Conservation (phyloP, 306 rosid genomes). For the Prunus padus region DNA sequence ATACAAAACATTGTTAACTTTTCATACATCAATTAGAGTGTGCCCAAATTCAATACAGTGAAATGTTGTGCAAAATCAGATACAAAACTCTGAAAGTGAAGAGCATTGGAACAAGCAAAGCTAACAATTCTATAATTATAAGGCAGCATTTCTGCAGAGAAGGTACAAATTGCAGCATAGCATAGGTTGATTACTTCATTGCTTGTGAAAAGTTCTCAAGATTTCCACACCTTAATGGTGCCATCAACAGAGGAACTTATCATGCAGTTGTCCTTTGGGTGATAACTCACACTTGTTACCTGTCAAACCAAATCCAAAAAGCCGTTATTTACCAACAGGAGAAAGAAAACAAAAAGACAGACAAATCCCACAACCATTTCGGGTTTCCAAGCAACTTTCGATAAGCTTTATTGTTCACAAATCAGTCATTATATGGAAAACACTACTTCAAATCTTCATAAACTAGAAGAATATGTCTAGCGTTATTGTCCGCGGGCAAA, state of each 20-base stretch:
- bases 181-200: slow-evolving; percentile 1
- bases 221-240: slow-evolving; percentile 71
- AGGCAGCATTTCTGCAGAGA: not conserved
- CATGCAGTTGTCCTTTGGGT: slow-evolving; percentile 75
- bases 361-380: too few relatives aligned
- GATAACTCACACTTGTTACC: slow-evolving; percentile 97
- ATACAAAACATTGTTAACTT: too few relatives aligned
- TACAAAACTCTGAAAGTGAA: not conserved
- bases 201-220: slow-evolving; percentile 30
- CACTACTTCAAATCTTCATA: not conserved
- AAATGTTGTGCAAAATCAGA: not conserved
- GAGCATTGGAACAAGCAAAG: not conserved
- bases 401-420: not conserved
- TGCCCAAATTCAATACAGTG: too few relatives aligned
- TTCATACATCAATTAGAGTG: too few relatives aligned
- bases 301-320: slow-evolving; percentile 26
- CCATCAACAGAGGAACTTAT: slow-evolving; percentile 79
- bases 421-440: not conserved
- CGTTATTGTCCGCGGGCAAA: not conserved
- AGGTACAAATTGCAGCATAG: not conserved
- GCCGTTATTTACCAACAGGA: not conserved
- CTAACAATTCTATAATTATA: not conserved
- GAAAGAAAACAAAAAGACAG: too few relatives aligned
- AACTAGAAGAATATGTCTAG: not conserved
- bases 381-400: too few relatives aligned